phyloP scores from a whole-genome alignment of 2,329 filamentous ascomycete species.

The Pseudogymnoascus sp. region DNA sequence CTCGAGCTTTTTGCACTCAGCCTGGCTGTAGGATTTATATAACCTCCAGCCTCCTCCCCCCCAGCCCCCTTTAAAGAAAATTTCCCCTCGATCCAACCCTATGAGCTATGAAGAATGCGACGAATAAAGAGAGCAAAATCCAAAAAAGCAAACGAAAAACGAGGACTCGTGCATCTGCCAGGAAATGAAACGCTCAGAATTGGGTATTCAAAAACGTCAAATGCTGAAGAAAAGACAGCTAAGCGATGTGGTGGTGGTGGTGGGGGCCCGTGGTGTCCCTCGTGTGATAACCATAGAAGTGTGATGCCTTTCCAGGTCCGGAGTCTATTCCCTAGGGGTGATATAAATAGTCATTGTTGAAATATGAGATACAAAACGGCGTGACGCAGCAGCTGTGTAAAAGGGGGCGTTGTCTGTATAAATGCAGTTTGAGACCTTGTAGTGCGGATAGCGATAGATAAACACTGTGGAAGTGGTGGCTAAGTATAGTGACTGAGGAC shows the following conservation, averaged over 20 bases:
- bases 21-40: neutral
- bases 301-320: neutral
- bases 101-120: neutral
- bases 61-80: neutral
- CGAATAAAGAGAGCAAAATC: neutral
- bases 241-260: neutral
- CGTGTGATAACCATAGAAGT: neutral
- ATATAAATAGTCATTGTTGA: neutral
- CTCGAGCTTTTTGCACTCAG: neutral
- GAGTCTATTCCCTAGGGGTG: neutral
- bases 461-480: neutral
- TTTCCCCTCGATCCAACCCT: neutral
- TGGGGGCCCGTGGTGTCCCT: neutral
- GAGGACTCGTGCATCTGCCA: neutral
- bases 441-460: neutral
- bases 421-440: neutral
- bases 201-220: constrained; percentile 4
- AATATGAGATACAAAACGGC: neutral
- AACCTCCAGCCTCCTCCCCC: neutral
- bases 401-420: neutral
- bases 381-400: neutral
- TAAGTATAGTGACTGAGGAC: neutral
- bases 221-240: neutral
- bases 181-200: neutral
- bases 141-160: neutral